These are phyloP conservation scores for Dictyophora rubrovolvata DNA, from an alignment of 768 basidiomycete species.

Conservation along the genomic window DNA sequence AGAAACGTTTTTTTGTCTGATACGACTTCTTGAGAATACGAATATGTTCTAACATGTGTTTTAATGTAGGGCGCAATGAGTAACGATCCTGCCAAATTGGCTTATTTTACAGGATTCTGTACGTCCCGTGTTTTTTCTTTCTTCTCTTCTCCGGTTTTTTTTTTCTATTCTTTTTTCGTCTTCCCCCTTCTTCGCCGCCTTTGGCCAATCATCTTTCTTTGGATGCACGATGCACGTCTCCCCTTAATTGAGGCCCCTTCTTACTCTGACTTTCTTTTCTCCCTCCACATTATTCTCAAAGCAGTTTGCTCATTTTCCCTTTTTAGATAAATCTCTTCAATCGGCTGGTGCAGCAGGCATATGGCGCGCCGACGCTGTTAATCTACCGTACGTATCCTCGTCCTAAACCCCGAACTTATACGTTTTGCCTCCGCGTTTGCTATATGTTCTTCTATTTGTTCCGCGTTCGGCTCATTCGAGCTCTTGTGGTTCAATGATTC, in stretches of 20 bases:
- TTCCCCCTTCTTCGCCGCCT: not conserved
- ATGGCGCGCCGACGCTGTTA: constrained; percentile 61
- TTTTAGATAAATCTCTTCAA: constrained; percentile 59
- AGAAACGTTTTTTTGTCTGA: not conserved
- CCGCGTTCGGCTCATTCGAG: too few species aligned
- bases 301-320: not conserved
- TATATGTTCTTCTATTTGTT: too few species aligned
- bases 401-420: not conserved
- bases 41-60: too few species aligned
- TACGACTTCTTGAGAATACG: too few species aligned
- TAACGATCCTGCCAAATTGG: constrained; percentile 70
- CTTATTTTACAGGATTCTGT: constrained; percentile 78
- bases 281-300: not conserved
- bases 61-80: constrained; percentile 55
- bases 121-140: constrained; percentile 25
- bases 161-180: not conserved
- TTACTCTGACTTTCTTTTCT: not conserved
- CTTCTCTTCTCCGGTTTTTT: not conserved
- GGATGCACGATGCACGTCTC: too few species aligned
- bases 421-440: too few species aligned
- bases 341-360: constrained; percentile 65
- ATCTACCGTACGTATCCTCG: constrained; percentile 41
- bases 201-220: too few species aligned
- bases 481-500: too few species aligned
- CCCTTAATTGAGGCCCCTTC: too few species aligned